Conservation (phyloP, 768 basidiomycete genomes). For the Austroboletus eburneus region DNA sequence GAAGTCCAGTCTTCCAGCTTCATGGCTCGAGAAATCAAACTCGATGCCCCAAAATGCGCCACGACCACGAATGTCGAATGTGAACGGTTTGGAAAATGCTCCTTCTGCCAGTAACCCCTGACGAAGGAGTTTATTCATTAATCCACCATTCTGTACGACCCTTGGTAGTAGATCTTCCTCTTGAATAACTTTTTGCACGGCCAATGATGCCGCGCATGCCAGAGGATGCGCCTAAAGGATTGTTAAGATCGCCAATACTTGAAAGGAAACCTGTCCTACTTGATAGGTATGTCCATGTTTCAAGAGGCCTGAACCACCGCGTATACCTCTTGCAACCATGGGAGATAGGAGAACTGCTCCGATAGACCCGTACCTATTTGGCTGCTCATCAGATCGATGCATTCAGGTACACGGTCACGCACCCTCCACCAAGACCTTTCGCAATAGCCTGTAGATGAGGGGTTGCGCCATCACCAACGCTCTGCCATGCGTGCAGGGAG, state of each 20-base stretch:
- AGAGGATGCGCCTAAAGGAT: constrained; percentile 60
- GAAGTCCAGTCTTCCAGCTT: constrained; percentile 44
- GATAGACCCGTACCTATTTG: constrained; percentile 67
- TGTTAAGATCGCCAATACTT: constrained; percentile 1
- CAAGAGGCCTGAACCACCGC: constrained; percentile 63
- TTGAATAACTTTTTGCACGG: constrained; percentile 71
- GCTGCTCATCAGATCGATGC: constrained; percentile 5
- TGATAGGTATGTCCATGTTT: constrained; percentile 89
- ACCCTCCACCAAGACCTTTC: constrained; percentile 90
- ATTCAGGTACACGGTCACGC: constrained; percentile 20
- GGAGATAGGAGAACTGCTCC: constrained; percentile 78
- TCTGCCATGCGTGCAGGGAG: constrained; percentile 82
- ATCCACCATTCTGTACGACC: constrained; percentile 53
- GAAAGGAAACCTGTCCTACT: constrained; percentile 30
- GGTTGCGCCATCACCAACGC: constrained; percentile 67
- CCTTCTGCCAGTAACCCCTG: constrained; percentile 52
- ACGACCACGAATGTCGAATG: constrained; percentile 78
- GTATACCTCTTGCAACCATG: constrained; percentile 65
- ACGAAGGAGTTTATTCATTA: constrained; percentile 53
- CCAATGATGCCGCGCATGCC: constrained; percentile 74
- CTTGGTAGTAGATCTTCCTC: constrained; percentile 69
- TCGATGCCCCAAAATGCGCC: constrained; percentile 85
- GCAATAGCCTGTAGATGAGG: constrained; percentile 89
- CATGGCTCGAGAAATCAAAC: constrained; percentile 58
- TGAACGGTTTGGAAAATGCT: constrained; percentile 57